A percentile compares a stretch with the other conserved stretches of the same genome.
Conservation (phyloP, 208 protist genomes). For the Acanthamoeba castellanii region DNA sequence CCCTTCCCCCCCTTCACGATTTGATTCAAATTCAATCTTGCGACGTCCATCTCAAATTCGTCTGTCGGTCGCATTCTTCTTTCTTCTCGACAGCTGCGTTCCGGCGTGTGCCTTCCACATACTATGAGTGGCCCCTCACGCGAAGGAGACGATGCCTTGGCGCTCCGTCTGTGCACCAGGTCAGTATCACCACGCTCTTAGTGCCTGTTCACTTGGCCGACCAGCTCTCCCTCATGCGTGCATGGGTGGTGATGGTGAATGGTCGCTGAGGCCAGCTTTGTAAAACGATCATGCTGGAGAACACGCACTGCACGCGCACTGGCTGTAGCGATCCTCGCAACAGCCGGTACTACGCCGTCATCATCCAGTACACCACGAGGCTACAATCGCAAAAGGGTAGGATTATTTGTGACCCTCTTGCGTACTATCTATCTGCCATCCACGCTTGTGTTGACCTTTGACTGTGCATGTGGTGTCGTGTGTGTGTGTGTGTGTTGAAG, state of each 20-base stretch:
- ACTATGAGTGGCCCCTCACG: constrained; percentile 92
- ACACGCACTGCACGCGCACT: constrained; percentile 91
- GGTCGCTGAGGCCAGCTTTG: constrained; percentile 87
- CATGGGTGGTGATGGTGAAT: not conserved
- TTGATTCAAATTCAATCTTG: not conserved
- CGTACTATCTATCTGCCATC: no score
- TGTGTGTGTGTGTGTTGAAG: not conserved
- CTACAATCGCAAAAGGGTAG: constrained; percentile 68
- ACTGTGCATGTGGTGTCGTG: not conserved
- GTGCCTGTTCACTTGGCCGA: not conserved
- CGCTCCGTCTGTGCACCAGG: not conserved
- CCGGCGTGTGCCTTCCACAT: constrained; percentile 92
- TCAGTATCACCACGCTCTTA: not conserved
- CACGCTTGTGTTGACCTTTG: not conserved
- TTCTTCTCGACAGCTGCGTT: constrained; percentile 79
- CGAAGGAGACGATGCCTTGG: constrained; percentile 87
- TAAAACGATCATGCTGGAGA: constrained; percentile 95
- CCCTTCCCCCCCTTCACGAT: not conserved
- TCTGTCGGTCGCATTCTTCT: no score
- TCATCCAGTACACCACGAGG: constrained; percentile 78
- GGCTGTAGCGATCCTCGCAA: constrained; percentile 88
- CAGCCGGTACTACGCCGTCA: constrained; percentile 76
- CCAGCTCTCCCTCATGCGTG: not conserved
- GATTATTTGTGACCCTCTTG: not conserved
- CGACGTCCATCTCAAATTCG: not conserved